Evolutionary conservation across 371 early-diverging fungal species (phyloP).

Genomic region (Funneliformis caledonium): DNA sequence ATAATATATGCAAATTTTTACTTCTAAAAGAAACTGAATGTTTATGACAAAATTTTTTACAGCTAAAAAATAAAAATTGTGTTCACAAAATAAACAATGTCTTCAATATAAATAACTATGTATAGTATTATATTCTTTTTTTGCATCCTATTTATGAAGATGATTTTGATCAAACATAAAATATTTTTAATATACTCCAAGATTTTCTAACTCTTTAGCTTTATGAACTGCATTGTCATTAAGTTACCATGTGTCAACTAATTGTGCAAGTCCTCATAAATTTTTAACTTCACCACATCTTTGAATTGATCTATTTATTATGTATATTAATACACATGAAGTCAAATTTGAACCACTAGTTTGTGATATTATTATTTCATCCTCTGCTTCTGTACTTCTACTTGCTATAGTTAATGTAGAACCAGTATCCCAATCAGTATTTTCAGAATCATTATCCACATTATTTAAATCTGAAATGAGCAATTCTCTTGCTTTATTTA

Average conservation of each 20-base stretch:
- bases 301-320: neutral
- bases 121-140: neutral
- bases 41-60: neutral
- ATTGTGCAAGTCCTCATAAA: neutral
- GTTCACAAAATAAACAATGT: neutral
- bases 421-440: neutral
- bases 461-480: neutral
- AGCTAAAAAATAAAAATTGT: neutral
- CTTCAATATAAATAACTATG: neutral
- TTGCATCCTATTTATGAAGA: neutral
- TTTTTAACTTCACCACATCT: neutral
- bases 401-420: neutral
- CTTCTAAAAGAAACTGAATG: neutral
- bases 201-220: neutral
- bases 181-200: neutral
- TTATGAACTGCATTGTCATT: neutral
- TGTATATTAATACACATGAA: neutral
- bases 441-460: neutral
- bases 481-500: conserved; percentile 4
- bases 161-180: neutral
- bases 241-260: conserved; percentile 2
- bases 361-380: neutral
- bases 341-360: neutral
- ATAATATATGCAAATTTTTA: neutral
- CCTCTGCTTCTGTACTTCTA: neutral